A percentile compares a stretch with the other conserved stretches of the same genome.
phyloP scores from a whole-genome alignment of 1,139 yeast genomes.

The Wickerhamomyces sp. region DNA sequence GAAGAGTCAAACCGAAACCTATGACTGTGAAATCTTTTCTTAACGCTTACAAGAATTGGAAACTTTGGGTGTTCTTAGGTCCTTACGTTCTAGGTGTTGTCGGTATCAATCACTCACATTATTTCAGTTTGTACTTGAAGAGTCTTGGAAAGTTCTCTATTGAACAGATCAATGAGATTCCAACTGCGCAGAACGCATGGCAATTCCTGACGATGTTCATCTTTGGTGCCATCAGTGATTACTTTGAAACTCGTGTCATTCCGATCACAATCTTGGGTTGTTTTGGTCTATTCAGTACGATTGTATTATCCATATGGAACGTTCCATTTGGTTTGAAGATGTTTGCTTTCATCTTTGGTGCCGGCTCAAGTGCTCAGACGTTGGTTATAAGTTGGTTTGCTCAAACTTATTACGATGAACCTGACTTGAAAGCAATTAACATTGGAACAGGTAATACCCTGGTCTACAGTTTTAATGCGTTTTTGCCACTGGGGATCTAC shows the following conservation, averaged over 20 bases:
- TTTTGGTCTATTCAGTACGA: slow-evolving; percentile 3
- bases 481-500: slow-evolving; percentile 4
- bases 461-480: slow-evolving; percentile 7
- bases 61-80: slow-evolving; percentile 5
- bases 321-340: slow-evolving; percentile 2
- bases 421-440: slow-evolving; percentile 5
- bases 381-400: slow-evolving; percentile 6
- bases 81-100: background rate
- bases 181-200: slow-evolving; percentile 18
- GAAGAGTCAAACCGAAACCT: slow-evolving; percentile 6
- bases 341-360: slow-evolving; percentile 2
- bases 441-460: slow-evolving; percentile 6
- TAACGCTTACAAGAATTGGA: slow-evolving; percentile 1
- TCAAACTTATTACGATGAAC: slow-evolving; percentile 4
- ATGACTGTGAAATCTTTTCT: slow-evolving; percentile 1
- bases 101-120: slow-evolving; percentile 2
- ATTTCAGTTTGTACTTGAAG: slow-evolving; percentile 19
- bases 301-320: slow-evolving; percentile 5
- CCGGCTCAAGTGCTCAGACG: slow-evolving; percentile 3
- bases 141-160: slow-evolving; percentile 17
- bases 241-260: slow-evolving; percentile 2
- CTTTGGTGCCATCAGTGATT: slow-evolving; percentile 5
- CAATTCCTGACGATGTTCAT: slow-evolving; percentile 4
- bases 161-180: slow-evolving; percentile 22
- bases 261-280: background rate